Conservation (phyloP, 768 basidiomycete genomes). For the Russula sp. region DNA sequence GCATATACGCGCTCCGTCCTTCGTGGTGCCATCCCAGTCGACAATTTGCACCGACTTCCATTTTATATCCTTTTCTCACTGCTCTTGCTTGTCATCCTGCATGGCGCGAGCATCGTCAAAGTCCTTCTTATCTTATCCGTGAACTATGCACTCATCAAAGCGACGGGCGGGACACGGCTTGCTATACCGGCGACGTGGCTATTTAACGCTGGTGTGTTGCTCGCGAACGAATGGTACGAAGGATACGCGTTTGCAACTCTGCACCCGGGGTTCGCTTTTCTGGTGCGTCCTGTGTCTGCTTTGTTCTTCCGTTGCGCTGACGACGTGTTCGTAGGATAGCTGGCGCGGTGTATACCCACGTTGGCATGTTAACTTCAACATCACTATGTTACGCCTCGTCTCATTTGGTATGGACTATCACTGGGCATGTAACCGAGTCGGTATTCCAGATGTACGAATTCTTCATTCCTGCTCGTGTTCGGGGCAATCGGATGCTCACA, state of each 20-base stretch:
- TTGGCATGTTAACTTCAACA: slow-evolving; percentile 94
- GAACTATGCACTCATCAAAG: slow-evolving; percentile 62
- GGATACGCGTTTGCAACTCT: slow-evolving; percentile 67
- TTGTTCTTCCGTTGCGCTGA: background rate
- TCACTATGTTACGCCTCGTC: slow-evolving; percentile 88
- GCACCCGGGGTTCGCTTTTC: slow-evolving; percentile 42
- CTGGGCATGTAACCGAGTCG: slow-evolving; percentile 55
- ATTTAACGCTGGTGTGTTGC: slow-evolving; percentile 68
- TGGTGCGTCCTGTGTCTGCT: slow-evolving; percentile 44
- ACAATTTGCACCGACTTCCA: slow-evolving; percentile 37
- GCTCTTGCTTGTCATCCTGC: slow-evolving; percentile 61
- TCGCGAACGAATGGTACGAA: slow-evolving; percentile 63
- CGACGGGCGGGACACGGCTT: slow-evolving; percentile 34
- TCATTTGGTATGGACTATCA: slow-evolving; percentile 92
- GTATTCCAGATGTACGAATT: slow-evolving; percentile 35
- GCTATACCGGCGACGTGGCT: slow-evolving; percentile 61
- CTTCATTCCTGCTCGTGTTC: background rate
- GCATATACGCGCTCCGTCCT: slow-evolving; percentile 34
- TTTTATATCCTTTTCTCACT: slow-evolving; percentile 57
- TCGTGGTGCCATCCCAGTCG: slow-evolving; percentile 25
- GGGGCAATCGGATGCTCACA: background rate
- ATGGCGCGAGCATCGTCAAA: slow-evolving; percentile 77
- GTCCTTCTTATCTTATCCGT: slow-evolving; percentile 58
- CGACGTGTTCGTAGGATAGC: slow-evolving; percentile 40
- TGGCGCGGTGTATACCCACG: slow-evolving; percentile 75